Base-by-base conservation (phyloP, 1,284 basidiomycete genomes). In the Exobasidium cylindrosporum region DNA sequence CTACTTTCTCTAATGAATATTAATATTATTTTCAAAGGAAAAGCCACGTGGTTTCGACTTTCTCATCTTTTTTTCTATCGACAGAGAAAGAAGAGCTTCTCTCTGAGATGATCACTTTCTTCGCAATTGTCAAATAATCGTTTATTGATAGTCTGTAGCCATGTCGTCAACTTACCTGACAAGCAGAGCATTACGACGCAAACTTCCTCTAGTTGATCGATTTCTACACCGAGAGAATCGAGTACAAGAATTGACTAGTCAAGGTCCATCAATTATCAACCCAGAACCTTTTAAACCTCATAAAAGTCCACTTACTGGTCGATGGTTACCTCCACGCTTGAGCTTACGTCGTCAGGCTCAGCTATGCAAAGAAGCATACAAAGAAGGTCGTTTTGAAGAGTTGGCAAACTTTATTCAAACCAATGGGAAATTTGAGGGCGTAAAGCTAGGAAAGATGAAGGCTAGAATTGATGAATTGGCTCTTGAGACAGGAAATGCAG, bases 301-400 rank as follows among this genome's bases (percentile, higher is more conserved):
- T 28, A 50, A 28, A 28, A 50, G 3, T 50, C 46, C 46, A 6
- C 7, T 6, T 24, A 6, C 47, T 28, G 47, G 47, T 24, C n/a
- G 21, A 23, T 24, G 26, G 4, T 14, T 50, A 6, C 4, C 4
- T 50, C 5, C 47, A 21, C 47, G 47, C 14, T 28, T 50, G 14
- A 50, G 47, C 26, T 28, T 50, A 50, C 47, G 47, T 23, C n/a
- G 47, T 24, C 47, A 50, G 26, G 47, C 47, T 2, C 47, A 50
- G 26, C 26, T 50, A 28, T 14, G 47, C 13, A 50, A 50, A 50
- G 21, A 50, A 28, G 47, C 47, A 14, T 50, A 7, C 26, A 28
- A 21, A 28, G 5, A 23, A 4, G 47, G 47, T 21, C 17, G 47
- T 21, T 50, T 50, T 50, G 47, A 24, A 14, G 47, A 50, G 26